A percentile compares a stretch with the other conserved stretches of the same genome.
phyloP scores from a whole-genome alignment of 2,329 filamentous ascomycete species.

The Zasmidium cellare region DNA sequence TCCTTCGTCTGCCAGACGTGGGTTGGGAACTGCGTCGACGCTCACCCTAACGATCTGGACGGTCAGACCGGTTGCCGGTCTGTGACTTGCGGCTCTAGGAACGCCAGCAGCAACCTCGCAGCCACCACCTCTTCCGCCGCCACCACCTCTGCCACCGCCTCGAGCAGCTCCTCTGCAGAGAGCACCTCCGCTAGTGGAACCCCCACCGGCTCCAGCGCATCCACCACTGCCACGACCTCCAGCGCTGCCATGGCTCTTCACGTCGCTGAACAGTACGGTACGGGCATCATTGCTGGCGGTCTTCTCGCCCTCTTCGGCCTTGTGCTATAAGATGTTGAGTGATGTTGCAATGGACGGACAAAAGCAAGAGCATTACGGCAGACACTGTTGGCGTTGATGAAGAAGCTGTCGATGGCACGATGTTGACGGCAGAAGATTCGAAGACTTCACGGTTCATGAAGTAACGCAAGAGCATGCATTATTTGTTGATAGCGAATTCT shows the following conservation, averaged over 20 bases:
- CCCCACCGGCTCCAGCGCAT: conserved; percentile 29
- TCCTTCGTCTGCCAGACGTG: conserved; percentile 60
- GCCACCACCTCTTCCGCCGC: conserved; percentile 33
- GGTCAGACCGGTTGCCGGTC: conserved; percentile 48
- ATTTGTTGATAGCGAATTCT: conserved; percentile 9
- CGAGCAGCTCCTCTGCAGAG: conserved; percentile 27
- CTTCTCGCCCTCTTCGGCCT: conserved; percentile 59
- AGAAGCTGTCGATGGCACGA: not conserved
- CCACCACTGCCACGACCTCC: conserved; percentile 29
- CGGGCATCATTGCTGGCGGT: conserved; percentile 49
- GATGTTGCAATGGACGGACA: not conserved
- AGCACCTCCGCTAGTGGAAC: conserved; percentile 25
- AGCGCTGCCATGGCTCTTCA: conserved; percentile 49
- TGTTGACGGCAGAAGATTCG: not conserved
- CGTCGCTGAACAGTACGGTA: conserved; percentile 52
- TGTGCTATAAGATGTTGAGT: conserved; percentile 48
- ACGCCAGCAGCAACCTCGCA: conserved; percentile 40
- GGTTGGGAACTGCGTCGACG: conserved; percentile 44
- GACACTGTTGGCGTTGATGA: not conserved
- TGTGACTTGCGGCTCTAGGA: conserved; percentile 55
- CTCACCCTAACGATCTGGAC: conserved; percentile 39
- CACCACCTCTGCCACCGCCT: conserved; percentile 29
- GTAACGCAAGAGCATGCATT: conserved; percentile 12
- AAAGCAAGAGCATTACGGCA: not conserved
- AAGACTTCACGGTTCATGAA: conserved; percentile 10